Conservation (phyloP, 768 basidiomycete genomes). For the Trametes coccinea region DNA sequence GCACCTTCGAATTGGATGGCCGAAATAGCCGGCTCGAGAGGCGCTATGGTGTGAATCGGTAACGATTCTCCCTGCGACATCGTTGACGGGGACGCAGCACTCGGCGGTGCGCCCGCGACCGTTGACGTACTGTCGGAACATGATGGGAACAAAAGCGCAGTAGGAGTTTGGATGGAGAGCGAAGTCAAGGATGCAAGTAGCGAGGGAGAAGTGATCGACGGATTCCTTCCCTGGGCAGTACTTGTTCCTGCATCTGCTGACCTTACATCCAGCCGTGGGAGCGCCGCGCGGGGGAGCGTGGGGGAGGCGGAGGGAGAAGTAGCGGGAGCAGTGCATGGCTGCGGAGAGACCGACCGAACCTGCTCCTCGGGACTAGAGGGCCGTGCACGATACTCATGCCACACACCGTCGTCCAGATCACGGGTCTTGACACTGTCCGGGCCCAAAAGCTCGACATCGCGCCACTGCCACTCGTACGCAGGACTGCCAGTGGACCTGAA, state of each 20-base stretch:
- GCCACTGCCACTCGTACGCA: conserved; percentile 36
- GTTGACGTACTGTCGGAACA: not conserved
- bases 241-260: conserved; percentile 2
- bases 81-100: not conserved
- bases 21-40: conserved; percentile 60
- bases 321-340: conserved; percentile 8
- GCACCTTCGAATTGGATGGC: conserved; percentile 73
- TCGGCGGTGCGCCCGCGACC: not conserved
- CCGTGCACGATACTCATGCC: conserved; percentile 23
- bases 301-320: conserved; percentile 14
- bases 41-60: conserved; percentile 64
- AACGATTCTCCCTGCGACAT: conserved; percentile 37
- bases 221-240: conserved; percentile 2
- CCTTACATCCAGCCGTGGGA: conserved; percentile 12
- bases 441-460: conserved; percentile 46
- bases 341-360: conserved; percentile 11
- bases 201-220: conserved; percentile 21
- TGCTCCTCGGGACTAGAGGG: conserved; percentile 15
- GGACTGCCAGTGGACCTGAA: not conserved
- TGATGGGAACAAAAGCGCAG: not conserved
- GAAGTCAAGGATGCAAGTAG: conserved; percentile 22
- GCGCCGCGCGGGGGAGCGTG: conserved; percentile 12
- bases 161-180: conserved; percentile 15
- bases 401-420: conserved; percentile 44
- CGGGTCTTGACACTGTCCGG: conserved; percentile 45